Conservation (phyloP, 2,329 filamentous ascomycete species). For the Aureobasidium sp. region DNA sequence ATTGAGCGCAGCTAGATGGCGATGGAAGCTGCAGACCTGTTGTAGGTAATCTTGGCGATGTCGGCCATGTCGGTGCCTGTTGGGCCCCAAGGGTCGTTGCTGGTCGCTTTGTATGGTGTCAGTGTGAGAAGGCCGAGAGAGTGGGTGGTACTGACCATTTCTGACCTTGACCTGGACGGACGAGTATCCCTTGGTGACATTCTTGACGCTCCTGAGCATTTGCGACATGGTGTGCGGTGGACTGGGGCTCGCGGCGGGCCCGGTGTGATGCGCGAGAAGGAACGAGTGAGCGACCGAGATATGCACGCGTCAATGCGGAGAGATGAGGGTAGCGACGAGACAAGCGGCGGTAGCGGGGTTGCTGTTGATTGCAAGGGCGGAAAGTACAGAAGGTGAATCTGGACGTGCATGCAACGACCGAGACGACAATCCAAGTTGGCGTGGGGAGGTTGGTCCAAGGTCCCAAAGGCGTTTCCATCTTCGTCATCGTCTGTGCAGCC, state of each 20-base stretch:
- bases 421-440: neutral
- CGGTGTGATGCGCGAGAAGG: neutral
- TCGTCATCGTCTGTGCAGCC: constrained; percentile 11
- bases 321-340: neutral
- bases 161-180: constrained; percentile 95
- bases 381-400: neutral
- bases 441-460: neutral
- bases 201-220: constrained; percentile 95
- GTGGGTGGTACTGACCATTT: constrained; percentile 61
- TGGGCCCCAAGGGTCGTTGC: constrained; percentile 97
- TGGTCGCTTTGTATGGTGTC: constrained; percentile 60
- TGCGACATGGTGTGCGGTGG: constrained; percentile 64
- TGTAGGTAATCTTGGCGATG: constrained; percentile 95
- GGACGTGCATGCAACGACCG: neutral
- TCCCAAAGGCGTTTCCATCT: neutral
- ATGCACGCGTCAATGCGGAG: neutral
- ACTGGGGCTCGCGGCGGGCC: neutral
- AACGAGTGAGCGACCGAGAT: neutral
- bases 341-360: neutral
- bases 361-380: neutral
- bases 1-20: neutral
- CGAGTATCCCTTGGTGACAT: constrained; percentile 98
- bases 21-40: constrained; percentile 58
- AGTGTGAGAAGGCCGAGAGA: constrained; percentile 12
- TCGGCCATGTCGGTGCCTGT: constrained; percentile 98